Percentiles rank a stretch among this genome's conserved stretches.
phyloP scores from a whole-genome alignment of 108 stramenopile species.

The Cyclostephanos tholiformis region DNA sequence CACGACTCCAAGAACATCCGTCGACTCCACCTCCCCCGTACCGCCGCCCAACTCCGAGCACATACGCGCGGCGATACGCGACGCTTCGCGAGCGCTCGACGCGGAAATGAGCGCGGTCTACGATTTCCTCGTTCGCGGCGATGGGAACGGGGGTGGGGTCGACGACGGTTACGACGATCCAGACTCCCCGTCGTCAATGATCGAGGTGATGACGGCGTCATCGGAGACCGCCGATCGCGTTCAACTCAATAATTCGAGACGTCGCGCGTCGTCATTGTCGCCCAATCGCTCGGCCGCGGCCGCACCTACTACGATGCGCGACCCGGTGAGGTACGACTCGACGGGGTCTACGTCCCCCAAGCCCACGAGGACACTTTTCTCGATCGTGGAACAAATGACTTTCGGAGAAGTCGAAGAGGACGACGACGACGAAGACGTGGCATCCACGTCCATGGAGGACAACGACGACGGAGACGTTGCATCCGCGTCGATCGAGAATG shows the following conservation, averaged over 20 bases:
- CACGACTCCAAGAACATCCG: too few relatives aligned
- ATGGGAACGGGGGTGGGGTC: too few relatives aligned
- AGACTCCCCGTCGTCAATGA: too few relatives aligned
- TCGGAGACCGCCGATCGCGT: too few relatives aligned
- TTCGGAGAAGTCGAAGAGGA: not conserved
- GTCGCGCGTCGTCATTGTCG: too few relatives aligned
- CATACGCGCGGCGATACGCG: not conserved
- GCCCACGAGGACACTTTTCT: not conserved
- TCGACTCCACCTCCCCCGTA: not conserved
- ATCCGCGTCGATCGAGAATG: too few relatives aligned
- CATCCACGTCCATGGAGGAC: too few relatives aligned
- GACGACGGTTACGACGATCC: not conserved
- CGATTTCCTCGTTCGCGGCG: slow-evolving; percentile 1
- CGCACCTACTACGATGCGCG: not conserved
- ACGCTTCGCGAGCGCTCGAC: not conserved
- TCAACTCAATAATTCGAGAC: too few relatives aligned
- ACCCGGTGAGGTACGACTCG: not conserved
- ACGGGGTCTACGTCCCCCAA: not conserved
- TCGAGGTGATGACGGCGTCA: too few relatives aligned
- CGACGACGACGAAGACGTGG: too few relatives aligned
- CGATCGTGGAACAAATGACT: not conserved
- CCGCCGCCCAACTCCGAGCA: slow-evolving; percentile 11
- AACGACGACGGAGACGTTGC: too few relatives aligned
- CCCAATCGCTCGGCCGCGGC: too few relatives aligned
- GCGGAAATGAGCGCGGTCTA: not conserved